Conservation (phyloP, 768 basidiomycete genomes). For the Pleurotus sapidus region DNA sequence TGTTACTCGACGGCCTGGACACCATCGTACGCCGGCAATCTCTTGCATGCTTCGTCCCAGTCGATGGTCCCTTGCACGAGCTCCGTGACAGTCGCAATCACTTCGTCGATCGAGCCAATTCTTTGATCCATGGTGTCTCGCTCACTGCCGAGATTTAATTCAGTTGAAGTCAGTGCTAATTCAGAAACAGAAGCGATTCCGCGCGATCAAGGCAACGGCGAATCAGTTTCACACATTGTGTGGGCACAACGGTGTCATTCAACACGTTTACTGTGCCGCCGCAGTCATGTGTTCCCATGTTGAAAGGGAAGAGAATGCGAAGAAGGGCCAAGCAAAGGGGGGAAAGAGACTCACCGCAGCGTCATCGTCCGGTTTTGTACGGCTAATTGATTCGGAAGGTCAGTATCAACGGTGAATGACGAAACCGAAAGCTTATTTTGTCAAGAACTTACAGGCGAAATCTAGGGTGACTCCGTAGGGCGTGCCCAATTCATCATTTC, state of each 20-base stretch:
- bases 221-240: too few species aligned
- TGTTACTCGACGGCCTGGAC: constrained; percentile 74
- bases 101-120: constrained; percentile 88
- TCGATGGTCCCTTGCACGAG: constrained; percentile 72
- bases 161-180: constrained; percentile 3
- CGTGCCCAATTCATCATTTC: constrained; percentile 98
- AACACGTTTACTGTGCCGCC: not conserved
- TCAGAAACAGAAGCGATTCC: not conserved
- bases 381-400: constrained; percentile 42
- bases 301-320: not conserved
- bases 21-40: constrained; percentile 80
- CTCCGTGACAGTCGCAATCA: constrained; percentile 75
- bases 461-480: constrained; percentile 96
- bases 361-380: constrained; percentile 93
- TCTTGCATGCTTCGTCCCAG: constrained; percentile 74
- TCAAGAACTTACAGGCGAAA: constrained; percentile 64
- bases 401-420: constrained; percentile 11
- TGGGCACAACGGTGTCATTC: not conserved
- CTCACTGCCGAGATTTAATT: constrained; percentile 52
- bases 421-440: constrained; percentile 2
- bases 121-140: constrained; percentile 92
- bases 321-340: constrained; percentile 5
- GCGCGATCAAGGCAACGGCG: too few species aligned
- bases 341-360: constrained; percentile 61
- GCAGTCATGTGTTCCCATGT: not conserved